Base-by-base conservation (phyloP, 805 yeast species). In the Ogataea sp. region DNA sequence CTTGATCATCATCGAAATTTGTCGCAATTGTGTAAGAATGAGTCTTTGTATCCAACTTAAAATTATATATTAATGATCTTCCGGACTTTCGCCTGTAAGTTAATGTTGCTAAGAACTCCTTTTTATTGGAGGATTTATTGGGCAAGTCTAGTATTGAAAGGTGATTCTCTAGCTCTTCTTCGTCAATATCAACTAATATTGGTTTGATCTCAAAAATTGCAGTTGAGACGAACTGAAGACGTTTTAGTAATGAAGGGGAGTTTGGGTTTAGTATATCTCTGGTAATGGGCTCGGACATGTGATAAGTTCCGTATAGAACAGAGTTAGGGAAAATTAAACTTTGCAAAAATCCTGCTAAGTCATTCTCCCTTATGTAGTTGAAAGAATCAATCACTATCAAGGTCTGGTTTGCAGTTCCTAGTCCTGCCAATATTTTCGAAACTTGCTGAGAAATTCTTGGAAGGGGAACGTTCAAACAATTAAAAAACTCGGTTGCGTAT, bases 51-150 rank as follows among this genome's bases (percentile, higher is more conserved):
- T 86, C 73, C 3, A 86, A 65, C 6, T 52, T 55, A 52, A 75
- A 85, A 7, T 63, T 55, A 39, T 79, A 80, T 1, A 66, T 58
- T 20, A 81, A 52, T 0, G 94, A 74, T 38, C 96, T 70, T 0
- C 98, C 98, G 0, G 95, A 83, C 52, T 84, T 84, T 39, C 97
- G 71, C 42, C 93, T 71, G 49, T 80, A 83, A 6, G 72, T 76
- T 40, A 93, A 55, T 3, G 63, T 64, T 3, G 80, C 53, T 28
- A 61, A 60, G 57, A 76, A 82, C 1, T 23, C 45, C 1, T 58
- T 44, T 27, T 62, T 59, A 51, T 87, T 83, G 37, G 52, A 45
- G 6, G 71, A 53, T 2, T 71, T 71, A 6, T 67, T 60, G 3
- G 84, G 83, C 15, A 82, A 51, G 32, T 65, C 59, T 33, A 80